Conservation (phyloP, 202 grass and related monocot genomes). For the Elaeis oleifera region DNA sequence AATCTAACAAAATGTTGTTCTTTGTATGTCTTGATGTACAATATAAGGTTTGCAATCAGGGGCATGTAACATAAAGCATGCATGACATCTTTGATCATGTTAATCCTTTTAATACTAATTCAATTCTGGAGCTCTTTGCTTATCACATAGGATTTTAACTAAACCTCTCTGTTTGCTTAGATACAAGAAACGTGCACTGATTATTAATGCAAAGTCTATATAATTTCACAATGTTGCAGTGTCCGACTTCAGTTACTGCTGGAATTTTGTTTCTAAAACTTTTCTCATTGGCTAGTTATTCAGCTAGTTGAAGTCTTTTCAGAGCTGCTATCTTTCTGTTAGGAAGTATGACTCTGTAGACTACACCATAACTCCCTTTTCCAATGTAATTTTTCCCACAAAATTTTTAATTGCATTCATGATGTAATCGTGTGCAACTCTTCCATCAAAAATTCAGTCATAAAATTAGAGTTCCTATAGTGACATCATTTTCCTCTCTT, state of each 20-base stretch:
- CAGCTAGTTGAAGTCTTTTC: neutral
- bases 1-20: slow-evolving; percentile 24
- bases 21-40: slow-evolving; percentile 25
- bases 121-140: neutral
- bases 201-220: slow-evolving; percentile 22
- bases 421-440: neutral
- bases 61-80: slow-evolving; percentile 26
- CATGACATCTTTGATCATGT: neutral
- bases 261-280: slow-evolving; percentile 19
- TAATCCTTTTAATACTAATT: slow-evolving; percentile 6
- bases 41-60: slow-evolving; percentile 7
- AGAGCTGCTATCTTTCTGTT: neutral
- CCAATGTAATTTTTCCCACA: neutral
- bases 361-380: neutral
- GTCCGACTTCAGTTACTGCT: slow-evolving; percentile 10
- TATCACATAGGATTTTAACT: neutral
- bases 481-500: no score
- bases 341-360: neutral
- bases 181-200: slow-evolving; percentile 2
- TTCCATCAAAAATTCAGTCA: slow-evolving; percentile 6
- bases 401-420: neutral
- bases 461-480: no score
- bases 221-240: slow-evolving; percentile 25
- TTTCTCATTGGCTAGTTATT: neutral
- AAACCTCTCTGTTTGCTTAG: slow-evolving; percentile 22